Conservation (phyloP, 1,284 basidiomycete genomes). For the Ustilago esculenta region DNA sequence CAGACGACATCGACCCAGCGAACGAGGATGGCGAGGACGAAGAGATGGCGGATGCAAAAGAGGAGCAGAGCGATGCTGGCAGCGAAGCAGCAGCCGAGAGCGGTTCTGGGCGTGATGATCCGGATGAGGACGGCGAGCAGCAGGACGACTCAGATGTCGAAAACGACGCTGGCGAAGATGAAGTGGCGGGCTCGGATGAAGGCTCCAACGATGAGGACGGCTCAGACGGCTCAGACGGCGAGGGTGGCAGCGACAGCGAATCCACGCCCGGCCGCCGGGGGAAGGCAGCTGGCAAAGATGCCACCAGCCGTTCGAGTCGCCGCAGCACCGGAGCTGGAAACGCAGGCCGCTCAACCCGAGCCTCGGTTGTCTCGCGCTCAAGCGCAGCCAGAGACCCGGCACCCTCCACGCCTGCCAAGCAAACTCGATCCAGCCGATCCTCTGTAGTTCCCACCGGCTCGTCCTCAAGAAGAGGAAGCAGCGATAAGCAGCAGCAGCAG, state of each 20-base stretch:
- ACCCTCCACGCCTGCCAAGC: conserved; percentile 30
- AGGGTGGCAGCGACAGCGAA: conserved; percentile 18
- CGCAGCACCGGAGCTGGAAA: conserved; percentile 5
- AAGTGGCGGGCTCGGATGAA: conserved; percentile 28
- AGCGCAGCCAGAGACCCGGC: conserved; percentile 31
- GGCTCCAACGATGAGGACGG: conserved; percentile 26
- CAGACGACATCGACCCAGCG: conserved; percentile 18
- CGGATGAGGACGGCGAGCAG: conserved; percentile 29
- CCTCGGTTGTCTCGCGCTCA: conserved; percentile 36
- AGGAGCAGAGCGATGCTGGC: conserved; percentile 36
- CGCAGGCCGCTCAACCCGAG: conserved; percentile 25
- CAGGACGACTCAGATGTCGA: conserved; percentile 11
- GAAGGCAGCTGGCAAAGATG: conserved; percentile 14
- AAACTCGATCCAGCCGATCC: conserved; percentile 27
- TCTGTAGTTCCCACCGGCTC: conserved; percentile 22
- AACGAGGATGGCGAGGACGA: conserved; percentile 22
- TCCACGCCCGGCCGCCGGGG: conserved; percentile 8
- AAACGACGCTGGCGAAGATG: conserved; percentile 14
- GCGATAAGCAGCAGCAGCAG: conserved; percentile 20
- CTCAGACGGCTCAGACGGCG: conserved; percentile 24
- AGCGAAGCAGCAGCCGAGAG: conserved; percentile 20
- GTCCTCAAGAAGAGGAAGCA: conserved; percentile 24
- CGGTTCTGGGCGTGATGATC: conserved; percentile 10
- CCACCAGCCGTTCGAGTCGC: conserved; percentile 2
- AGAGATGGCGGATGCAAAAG: conserved; percentile 42